Base-by-base conservation (phyloP, 495 filamentous ascomycete species). In the Daldinia concentrica region DNA sequence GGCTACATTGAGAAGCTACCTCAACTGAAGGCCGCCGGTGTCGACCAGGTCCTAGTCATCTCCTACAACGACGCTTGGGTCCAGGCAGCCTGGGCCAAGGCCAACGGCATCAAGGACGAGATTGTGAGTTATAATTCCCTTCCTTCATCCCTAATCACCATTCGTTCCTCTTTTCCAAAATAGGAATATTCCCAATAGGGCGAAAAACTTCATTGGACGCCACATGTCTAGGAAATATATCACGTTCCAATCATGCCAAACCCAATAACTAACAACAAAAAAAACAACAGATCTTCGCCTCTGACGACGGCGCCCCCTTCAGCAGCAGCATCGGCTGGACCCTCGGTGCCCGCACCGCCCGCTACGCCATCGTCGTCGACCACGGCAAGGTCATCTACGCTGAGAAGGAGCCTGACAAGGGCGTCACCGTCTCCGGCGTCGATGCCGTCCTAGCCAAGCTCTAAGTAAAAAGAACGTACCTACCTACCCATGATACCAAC, bases 61-160 rank as follows among this genome's bases (percentile, higher is more conserved):
- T 92, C 93, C 62, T 92, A 84, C 86, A 97, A 98, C 80, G 94
- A 97, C 85, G 86, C 89, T 58, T 97, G 86, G 79, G 94, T 98
- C 75, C 97, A 97, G 93, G 89, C 88, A 76, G 95, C 95, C 59
- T 98, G 95, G 95, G 91, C 90, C 78, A 97, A 97, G 88, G 95
- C 94, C 72, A 97, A 97, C 83, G 86, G 86, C 36, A 86, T 96
- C 75, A 91, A 89, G 77, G 87, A 88, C 54, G 90, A 96, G 68
- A 93, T 96, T 74, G 92, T 95, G 81, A 68, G 90, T 84, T 30
- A 22, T 22, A 30, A 26, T 52, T 12, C 4, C 6, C 26, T 48
- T 24, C 14, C 29, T 11, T 22, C 14, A 7, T 43, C 6, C 15
- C 65, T 17, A 43, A 27, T 1, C 5, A 0, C 7, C 29, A 8